Evolutionary conservation across 352 stramenopile genomes (phyloP).

Genomic region (Aphanomyces cochlioides): DNA sequence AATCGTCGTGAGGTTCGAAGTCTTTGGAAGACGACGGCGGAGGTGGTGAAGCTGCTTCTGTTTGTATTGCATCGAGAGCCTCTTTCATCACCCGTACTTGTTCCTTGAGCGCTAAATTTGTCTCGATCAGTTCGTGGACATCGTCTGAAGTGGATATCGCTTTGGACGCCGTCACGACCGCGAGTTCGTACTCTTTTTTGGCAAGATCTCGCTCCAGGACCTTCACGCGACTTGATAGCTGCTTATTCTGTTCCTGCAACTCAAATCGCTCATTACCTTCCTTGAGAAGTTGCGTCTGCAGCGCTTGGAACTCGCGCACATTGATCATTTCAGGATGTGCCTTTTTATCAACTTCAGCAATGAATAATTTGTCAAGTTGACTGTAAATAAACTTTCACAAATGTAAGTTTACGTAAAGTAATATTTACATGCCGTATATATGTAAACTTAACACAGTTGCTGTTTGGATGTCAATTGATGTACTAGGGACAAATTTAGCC

Average conservation of each 20-base stretch:
- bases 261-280: constrained; percentile 29
- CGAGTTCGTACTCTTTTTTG: constrained; percentile 27
- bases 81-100: constrained; percentile 49
- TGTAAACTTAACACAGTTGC: too few relatives aligned
- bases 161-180: not conserved
- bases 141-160: constrained; percentile 23
- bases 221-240: constrained; percentile 13
- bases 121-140: constrained; percentile 44
- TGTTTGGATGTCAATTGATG: too few relatives aligned
- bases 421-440: too few relatives aligned
- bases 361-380: too few relatives aligned
- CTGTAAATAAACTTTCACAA: too few relatives aligned
- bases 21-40: constrained; percentile 31
- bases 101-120: constrained; percentile 46
- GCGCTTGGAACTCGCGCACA: constrained; percentile 26
- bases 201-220: constrained; percentile 23
- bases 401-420: too few relatives aligned
- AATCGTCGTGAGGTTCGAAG: constrained; percentile 41
- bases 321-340: constrained; percentile 24
- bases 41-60: not conserved
- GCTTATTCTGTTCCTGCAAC: constrained; percentile 26
- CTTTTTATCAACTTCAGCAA: not conserved
- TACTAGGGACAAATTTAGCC: too few relatives aligned
- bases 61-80: constrained; percentile 34
- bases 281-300: constrained; percentile 30